Percentiles rank a stretch among this genome's conserved stretches.
Conservation (phyloP, 345 rosid species). For the Murraya koenigii region DNA sequence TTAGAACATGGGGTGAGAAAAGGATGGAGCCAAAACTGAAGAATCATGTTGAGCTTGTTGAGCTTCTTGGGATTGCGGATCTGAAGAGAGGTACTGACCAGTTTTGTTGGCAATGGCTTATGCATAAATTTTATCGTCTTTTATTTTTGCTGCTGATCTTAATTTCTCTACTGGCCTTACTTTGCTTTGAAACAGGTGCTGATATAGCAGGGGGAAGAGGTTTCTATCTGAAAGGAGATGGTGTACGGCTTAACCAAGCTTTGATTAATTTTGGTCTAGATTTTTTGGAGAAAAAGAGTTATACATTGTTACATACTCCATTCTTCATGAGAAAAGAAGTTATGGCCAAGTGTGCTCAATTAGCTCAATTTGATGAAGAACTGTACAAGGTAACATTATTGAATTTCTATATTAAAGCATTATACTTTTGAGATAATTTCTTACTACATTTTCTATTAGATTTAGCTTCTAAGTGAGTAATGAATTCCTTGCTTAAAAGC, state of each 20-base stretch:
- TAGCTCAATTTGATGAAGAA: conserved; percentile 91
- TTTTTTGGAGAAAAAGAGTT: conserved; percentile 67
- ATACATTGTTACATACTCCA: conserved; percentile 78
- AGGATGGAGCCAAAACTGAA: conserved; percentile 52
- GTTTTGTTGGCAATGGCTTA: not conserved
- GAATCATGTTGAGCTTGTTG: conserved; percentile 94
- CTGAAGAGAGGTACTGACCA: conserved; percentile 57
- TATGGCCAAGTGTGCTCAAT: conserved; percentile 92
- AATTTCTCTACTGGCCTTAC: not conserved
- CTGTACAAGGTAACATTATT: conserved; percentile 70
- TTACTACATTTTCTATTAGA: not conserved
- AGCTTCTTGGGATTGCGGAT: conserved; percentile 81
- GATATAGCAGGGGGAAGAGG: conserved; percentile 89
- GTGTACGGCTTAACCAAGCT: conserved; percentile 87
- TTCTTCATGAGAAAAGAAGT: conserved; percentile 89
- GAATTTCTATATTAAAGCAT: not conserved
- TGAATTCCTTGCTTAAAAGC: not conserved
- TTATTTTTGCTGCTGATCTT: not conserved
- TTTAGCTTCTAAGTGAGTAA: not conserved
- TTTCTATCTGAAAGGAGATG: conserved; percentile 80
- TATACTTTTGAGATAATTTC: not conserved
- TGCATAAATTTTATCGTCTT: not conserved
- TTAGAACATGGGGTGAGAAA: conserved; percentile 61
- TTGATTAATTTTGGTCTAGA: conserved; percentile 78
- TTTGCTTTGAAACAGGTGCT: conserved; percentile 52